Evolutionary conservation across 306 rosid species (phyloP), one percentile per base, ranked within the genome.

Genomic region (Quercus suber): DNA sequence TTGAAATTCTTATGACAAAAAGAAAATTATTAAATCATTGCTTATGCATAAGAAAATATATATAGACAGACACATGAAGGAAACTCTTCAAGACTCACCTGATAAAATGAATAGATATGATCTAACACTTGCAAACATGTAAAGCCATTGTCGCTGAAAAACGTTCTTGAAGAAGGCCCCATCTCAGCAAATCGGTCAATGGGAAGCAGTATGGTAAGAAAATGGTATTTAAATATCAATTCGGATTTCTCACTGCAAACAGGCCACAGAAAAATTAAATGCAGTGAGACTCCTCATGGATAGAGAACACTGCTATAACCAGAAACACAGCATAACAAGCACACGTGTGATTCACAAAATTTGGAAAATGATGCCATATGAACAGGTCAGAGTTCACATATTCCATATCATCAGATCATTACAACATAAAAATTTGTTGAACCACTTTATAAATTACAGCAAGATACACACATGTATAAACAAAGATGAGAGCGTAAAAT

Each of bases 141-240:
- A 81, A 96, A 96, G 68, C 99, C 97, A 13, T 76, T 84, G 15
- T 79, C 60, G 75, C 88, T 87, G 81, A 91, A 87, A 74, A 83
- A 93, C 0, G 93, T 93, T 80, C 96, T 90, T 6, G 97, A 90
- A 20, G 98, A 96, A 81, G 99, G 99, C 69, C 99, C 99, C 87
- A 96, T 90, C 92, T 96, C 99, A 4, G 90, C 71, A 69, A 93
- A 96, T 49, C 98, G 99, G 82, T 96, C 99, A 17, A 89, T 55
- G 1, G 98, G 99, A 84, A 96, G 90, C 76, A 93, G 82, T 75
- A 96, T 81, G 73, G 98, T 93, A 56, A 96, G 89, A 88, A 89
- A 93, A 76, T 88, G 92, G 83, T 68, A 88, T 84, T 84, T 93
- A 63, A 89, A 89, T 87, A 96, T 78, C 81, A 93, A 70, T 80